These are phyloP conservation scores for Sporobolomyces pararoseus DNA, from an alignment of 768 basidiomycete genomes.

Conservation along the genomic window DNA sequence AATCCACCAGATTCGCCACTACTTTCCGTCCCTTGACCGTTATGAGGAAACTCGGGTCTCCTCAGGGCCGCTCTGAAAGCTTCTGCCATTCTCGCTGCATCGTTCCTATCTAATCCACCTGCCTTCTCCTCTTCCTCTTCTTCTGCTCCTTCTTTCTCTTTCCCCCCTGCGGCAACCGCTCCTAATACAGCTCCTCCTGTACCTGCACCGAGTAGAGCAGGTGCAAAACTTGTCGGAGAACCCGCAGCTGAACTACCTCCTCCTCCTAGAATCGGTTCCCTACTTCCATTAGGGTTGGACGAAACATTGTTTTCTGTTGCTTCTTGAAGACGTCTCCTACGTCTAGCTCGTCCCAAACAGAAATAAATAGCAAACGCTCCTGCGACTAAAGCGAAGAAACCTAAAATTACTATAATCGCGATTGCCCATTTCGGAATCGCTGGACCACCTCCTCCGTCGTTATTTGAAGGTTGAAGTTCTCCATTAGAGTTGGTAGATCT, in stretches of 20 bases:
- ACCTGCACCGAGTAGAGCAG: not conserved
- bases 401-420: slow-evolving; percentile 80
- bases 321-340: slow-evolving; percentile 37
- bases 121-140: not conserved
- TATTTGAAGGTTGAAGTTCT: slow-evolving; percentile 14
- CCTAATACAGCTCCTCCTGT: not conserved
- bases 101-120: slow-evolving; percentile 63
- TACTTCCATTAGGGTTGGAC: slow-evolving; percentile 56
- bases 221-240: not conserved
- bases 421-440: slow-evolving; percentile 57
- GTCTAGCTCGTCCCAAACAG: slow-evolving; percentile 65
- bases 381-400: slow-evolving; percentile 73
- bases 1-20: slow-evolving; percentile 5
- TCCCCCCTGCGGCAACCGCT: not conserved
- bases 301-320: too few species aligned
- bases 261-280: slow-evolving; percentile 52
- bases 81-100: slow-evolving; percentile 89
- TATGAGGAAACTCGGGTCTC: slow-evolving; percentile 68
- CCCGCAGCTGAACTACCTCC: slow-evolving; percentile 26
- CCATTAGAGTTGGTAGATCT: not conserved
- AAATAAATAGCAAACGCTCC: slow-evolving; percentile 67
- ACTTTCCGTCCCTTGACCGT: not conserved
- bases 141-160: not conserved
- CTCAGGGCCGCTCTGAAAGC: slow-evolving; percentile 83
- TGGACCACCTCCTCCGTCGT: not conserved